A percentile compares a stretch with the other conserved stretches of the same genome.
phyloP scores from a whole-genome alignment of 2,329 filamentous ascomycete genomes.

The Huntiella moniliformis region DNA sequence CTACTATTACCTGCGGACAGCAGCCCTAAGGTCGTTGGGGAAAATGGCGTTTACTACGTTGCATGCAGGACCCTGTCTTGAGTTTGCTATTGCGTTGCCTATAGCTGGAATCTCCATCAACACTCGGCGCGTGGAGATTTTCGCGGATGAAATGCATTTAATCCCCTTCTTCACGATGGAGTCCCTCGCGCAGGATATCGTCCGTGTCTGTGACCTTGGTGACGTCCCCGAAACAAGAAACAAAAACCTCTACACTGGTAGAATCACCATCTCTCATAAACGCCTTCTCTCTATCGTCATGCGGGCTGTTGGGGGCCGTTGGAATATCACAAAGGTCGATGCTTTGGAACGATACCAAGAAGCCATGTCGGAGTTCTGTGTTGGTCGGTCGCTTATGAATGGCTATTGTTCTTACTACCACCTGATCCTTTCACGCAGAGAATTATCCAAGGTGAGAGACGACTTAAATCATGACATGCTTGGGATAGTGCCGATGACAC shows the following conservation, averaged over 20 bases:
- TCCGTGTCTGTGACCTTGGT: not conserved
- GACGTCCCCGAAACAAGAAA: not conserved
- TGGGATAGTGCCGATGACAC: not conserved
- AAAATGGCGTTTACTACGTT: not conserved
- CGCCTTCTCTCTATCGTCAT: not conserved
- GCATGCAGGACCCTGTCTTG: not conserved
- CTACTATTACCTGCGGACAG: constrained; percentile 1
- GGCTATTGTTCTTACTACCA: not conserved
- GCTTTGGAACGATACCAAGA: not conserved
- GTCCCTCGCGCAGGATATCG: not conserved
- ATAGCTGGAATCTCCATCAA: not conserved
- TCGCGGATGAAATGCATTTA: not conserved
- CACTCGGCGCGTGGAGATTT: not conserved
- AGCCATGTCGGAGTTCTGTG: constrained; percentile 3
- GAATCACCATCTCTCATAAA: constrained; percentile 1
- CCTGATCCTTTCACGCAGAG: not conserved
- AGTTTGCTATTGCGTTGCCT: not conserved
- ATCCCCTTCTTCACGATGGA: not conserved
- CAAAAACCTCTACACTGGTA: not conserved
- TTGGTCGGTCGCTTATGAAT: not conserved
- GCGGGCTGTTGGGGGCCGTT: not conserved
- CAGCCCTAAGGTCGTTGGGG: not conserved
- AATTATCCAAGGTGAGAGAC: not conserved
- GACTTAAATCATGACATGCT: not conserved
- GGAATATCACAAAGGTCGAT: not conserved